phyloP scores from a whole-genome alignment of 352 stramenopile species.

The Phytopythium mirpurense region DNA sequence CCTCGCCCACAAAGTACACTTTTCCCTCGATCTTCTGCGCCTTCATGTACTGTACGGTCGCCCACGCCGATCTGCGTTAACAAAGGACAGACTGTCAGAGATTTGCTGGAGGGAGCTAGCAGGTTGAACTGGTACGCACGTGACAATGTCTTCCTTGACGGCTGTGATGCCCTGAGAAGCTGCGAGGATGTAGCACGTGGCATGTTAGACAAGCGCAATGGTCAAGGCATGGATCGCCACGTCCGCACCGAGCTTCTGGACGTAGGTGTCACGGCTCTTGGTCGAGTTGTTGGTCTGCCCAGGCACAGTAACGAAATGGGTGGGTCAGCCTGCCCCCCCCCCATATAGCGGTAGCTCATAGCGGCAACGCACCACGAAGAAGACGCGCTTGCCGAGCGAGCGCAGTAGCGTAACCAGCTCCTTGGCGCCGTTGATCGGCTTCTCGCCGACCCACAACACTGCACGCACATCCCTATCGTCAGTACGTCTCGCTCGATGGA shows the following conservation, averaged over 20 bases:
- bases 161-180: slow-evolving; percentile 71
- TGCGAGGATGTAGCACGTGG: slow-evolving; percentile 10
- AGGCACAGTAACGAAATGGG: too few relatives aligned
- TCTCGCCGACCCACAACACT: slow-evolving; percentile 69
- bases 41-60: slow-evolving; percentile 79
- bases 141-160: slow-evolving; percentile 72
- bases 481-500: neutral
- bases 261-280: slow-evolving; percentile 73
- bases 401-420: slow-evolving; percentile 60
- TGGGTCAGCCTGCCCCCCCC: neutral
- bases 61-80: slow-evolving; percentile 64
- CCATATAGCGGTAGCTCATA: too few relatives aligned
- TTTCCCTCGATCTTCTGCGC: slow-evolving; percentile 68
- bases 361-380: slow-evolving; percentile 61
- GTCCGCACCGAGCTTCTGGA: slow-evolving; percentile 73
- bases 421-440: slow-evolving; percentile 57
- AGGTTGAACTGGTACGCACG: slow-evolving; percentile 26
- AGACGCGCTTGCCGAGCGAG: slow-evolving; percentile 71
- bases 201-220: slow-evolving; percentile 6
- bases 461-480: neutral
- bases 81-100: neutral
- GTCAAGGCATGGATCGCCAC: neutral
- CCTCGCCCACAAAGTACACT: slow-evolving; percentile 83
- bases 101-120: neutral
- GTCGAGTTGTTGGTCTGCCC: slow-evolving; percentile 83